These are phyloP conservation scores for Phaffia rhodozyma DNA, from an alignment of 1,284 basidiomycete genomes.

Conservation along the genomic window DNA sequence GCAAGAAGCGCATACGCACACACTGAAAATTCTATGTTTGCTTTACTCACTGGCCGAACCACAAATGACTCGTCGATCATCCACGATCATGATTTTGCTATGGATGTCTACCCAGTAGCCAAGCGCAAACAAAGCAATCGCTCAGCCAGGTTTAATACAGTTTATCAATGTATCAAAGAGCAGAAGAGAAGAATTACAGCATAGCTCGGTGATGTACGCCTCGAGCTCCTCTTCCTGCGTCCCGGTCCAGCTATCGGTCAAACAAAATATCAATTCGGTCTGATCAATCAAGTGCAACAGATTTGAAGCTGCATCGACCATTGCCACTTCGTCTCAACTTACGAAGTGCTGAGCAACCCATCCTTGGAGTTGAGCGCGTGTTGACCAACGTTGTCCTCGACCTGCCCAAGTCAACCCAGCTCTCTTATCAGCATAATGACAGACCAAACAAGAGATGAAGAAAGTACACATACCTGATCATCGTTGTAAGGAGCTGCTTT, in stretches of 20 bases:
- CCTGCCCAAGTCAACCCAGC: conserved; percentile 27
- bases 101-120: conserved; percentile 30
- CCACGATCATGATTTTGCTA: conserved; percentile 71
- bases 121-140: not conserved
- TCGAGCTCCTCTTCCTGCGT: conserved; percentile 66
- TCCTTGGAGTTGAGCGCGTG: conserved; percentile 56
- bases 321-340: no score
- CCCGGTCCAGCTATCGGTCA: conserved; percentile 68
- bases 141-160: no score
- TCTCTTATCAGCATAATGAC: not conserved
- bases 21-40: no score
- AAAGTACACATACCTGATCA: not conserved
- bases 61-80: conserved; percentile 67
- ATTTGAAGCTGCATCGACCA: conserved; percentile 18
- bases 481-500: conserved; percentile 39
- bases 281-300: not conserved
- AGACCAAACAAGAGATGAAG: not conserved
- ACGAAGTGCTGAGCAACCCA: no score
- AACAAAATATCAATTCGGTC: conserved; percentile 28
- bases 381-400: conserved; percentile 63
- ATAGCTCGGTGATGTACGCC: conserved; percentile 45
- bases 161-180: not conserved
- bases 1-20: not conserved
- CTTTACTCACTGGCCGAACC: conserved; percentile 28
- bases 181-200: not conserved